Conservation (phyloP, 441 rosid species). For the Populus hybrid region DNA sequence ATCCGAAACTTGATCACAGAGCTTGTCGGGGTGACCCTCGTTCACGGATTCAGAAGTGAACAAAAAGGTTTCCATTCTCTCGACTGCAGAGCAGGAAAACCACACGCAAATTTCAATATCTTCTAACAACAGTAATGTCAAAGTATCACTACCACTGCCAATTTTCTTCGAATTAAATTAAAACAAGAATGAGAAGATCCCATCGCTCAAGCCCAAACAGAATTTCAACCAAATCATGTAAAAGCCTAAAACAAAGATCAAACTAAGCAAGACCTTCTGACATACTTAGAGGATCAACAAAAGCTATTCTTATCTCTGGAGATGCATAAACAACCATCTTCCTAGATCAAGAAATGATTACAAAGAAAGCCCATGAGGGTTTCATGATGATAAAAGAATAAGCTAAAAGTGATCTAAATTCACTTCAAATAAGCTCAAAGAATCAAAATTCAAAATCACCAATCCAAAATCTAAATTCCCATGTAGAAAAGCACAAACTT, state of each 20-base stretch:
- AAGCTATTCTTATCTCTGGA: neutral
- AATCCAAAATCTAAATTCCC: neutral
- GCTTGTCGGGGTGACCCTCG: slow-evolving; percentile 67
- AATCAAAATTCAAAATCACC: neutral
- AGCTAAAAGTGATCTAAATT: no score
- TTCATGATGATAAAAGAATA: no score
- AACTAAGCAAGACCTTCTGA: neutral
- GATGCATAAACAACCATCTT: neutral
- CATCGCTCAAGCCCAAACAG: neutral
- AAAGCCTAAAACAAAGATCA: neutral
- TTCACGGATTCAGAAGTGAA: slow-evolving; percentile 66
- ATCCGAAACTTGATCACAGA: slow-evolving; percentile 61
- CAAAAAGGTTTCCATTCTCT: slow-evolving; percentile 49
- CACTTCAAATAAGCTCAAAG: neutral
- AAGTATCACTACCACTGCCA: neutral
- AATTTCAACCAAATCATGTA: neutral
- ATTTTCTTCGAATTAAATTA: no score
- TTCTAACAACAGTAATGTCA: neutral
- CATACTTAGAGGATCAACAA: neutral
- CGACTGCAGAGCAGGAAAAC: slow-evolving; percentile 3
- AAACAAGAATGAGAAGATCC: neutral
- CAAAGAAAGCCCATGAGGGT: neutral
- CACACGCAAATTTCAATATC: neutral
- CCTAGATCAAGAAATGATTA: neutral
- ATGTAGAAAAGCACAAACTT: neutral